Evolutionary conservation across 768 basidiomycete genomes (phyloP), one percentile per base, ranked within the genome.

Genomic region (Lentinula raphanica): DNA sequence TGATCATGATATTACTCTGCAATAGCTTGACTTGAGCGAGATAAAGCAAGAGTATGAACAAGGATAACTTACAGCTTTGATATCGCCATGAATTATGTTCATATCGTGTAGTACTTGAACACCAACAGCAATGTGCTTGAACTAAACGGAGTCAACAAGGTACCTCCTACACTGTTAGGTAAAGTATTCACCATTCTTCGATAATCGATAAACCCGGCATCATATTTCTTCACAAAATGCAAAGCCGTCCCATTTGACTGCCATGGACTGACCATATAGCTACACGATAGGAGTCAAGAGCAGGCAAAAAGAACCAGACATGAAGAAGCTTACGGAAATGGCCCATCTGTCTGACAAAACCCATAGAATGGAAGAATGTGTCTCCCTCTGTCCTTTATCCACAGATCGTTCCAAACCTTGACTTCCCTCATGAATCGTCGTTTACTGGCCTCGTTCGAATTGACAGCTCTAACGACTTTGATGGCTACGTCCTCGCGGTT

Each of bases 221-320:
- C 75, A 48, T 73, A 67, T 8, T 64, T 66, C 50, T 74, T 76
- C 38, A 81, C 75, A 61, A 80, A 84, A 17, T 71, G 72, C 48
- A 81, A 63, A 15, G 77, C 78, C 45, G 75, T 79, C 35, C 83
- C 83, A 53, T 83, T 76, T 25, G 69, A 66, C 66, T 79, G 79
- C 83, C 82, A 84, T 23, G 82, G 83, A 62, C 79, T 82, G 39
- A 84, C 76, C 70, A 84, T 80, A 60, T 79, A 83, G 32, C 82
- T 82, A 46, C 15, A 23, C 21, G 27, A 49, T 7, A 29, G 67
- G 9, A 63, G 46, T 44, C 28, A 49, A 1, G 13, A 48, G 11
- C n/a, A 12, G 42, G 15, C 19, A n/a, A 28, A 1, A 32, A 27
- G n/a, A 12, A 54, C 6, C 2, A 7, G 17, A 51, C 3, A 48